phyloP scores from a whole-genome alignment of 2,329 filamentous ascomycete species.

The Colletotrichum sp. region DNA sequence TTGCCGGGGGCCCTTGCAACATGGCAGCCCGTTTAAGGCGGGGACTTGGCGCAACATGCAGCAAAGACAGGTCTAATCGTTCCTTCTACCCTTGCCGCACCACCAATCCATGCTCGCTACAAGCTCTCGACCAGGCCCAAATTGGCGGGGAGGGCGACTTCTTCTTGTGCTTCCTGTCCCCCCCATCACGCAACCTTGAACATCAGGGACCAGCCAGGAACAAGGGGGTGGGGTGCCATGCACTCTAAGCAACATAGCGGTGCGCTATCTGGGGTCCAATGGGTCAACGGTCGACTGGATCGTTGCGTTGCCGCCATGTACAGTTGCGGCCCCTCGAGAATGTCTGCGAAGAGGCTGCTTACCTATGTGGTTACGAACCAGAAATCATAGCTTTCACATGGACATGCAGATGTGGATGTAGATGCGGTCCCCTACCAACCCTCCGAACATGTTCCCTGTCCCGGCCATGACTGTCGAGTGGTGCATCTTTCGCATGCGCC shows the following conservation, averaged over 20 bases:
- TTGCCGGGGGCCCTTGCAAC: neutral
- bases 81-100: slow-evolving; percentile 8
- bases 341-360: slow-evolving; percentile 14
- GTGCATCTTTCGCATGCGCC: neutral
- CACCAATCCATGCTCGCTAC: neutral
- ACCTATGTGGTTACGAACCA: slow-evolving; percentile 17
- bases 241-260: slow-evolving; percentile 12
- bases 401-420: neutral
- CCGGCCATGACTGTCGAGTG: neutral
- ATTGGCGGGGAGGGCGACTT: slow-evolving; percentile 1
- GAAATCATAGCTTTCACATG: slow-evolving; percentile 8
- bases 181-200: slow-evolving; percentile 1
- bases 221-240: neutral
- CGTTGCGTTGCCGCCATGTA: slow-evolving; percentile 3
- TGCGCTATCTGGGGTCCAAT: slow-evolving; percentile 11
- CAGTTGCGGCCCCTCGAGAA: neutral
- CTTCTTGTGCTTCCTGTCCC: neutral
- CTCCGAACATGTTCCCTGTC: slow-evolving; percentile 5
- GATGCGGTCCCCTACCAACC: neutral
- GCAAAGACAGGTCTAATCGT: neutral
- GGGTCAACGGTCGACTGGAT: neutral
- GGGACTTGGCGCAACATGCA: slow-evolving; percentile 3
- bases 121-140: slow-evolving; percentile 12
- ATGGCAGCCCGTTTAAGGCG: slow-evolving; percentile 1
- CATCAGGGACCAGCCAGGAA: slow-evolving; percentile 13